Conservation (phyloP, 148 eudicot genomes). For the Euryodendron excelsum region DNA sequence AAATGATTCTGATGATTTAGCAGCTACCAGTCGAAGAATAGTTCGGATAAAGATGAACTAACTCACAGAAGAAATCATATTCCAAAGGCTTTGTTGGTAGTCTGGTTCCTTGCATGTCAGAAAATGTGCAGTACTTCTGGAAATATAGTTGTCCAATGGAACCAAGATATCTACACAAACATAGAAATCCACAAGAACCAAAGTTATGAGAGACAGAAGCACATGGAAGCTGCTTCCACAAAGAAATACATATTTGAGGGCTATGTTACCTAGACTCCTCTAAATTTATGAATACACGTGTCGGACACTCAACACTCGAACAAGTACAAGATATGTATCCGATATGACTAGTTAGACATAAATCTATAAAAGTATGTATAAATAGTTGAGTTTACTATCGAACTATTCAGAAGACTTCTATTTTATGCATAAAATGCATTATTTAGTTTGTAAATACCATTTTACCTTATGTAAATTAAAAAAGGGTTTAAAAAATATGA, state of each 20-base stretch:
- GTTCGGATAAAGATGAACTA: neutral
- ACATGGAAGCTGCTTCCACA: neutral
- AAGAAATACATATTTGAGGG: neutral
- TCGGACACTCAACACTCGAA: too few species aligned
- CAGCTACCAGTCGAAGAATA: neutral
- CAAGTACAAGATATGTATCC: too few species aligned
- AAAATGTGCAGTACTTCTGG: slow-evolving; percentile 81
- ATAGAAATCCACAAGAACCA: slow-evolving; percentile 22
- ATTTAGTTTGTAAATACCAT: too few species aligned
- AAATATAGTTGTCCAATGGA: slow-evolving; percentile 88
- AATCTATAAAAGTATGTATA: neutral
- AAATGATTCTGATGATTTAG: neutral
- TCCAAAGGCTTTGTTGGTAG: slow-evolving; percentile 96
- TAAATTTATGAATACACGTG: too few species aligned
- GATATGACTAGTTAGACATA: too few species aligned
- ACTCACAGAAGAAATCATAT: slow-evolving; percentile 78
- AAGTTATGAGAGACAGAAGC: slow-evolving; percentile 8
- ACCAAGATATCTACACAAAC: slow-evolving; percentile 73
- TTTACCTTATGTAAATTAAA: too few species aligned
- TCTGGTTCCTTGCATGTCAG: slow-evolving; percentile 90
- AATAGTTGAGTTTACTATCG: neutral
- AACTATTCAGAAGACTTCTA: neutral
- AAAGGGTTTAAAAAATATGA: too few species aligned
- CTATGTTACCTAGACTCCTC: too few species aligned
- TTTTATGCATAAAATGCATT: too few species aligned